These are phyloP conservation scores for Silene vulgaris DNA, from an alignment of 179 eudicot species.

Conservation along the genomic window DNA sequence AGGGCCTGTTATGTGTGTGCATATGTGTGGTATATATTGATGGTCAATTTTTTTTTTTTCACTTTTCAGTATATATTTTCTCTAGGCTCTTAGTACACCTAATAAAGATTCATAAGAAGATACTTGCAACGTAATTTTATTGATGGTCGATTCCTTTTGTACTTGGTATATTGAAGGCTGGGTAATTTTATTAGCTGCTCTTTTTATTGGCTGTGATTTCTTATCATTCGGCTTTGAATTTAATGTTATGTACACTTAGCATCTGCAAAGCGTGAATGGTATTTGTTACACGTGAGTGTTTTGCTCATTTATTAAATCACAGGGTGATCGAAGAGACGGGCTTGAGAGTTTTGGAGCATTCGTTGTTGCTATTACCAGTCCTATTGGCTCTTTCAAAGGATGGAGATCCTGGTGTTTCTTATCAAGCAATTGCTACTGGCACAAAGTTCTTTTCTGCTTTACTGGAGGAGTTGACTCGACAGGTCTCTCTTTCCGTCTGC, in stretches of 20 bases:
- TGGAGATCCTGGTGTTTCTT: constrained; percentile 45
- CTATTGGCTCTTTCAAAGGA: constrained; percentile 51
- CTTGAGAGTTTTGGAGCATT: constrained; percentile 49
- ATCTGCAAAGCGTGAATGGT: background rate
- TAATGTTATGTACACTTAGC: background rate
- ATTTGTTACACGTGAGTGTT: background rate
- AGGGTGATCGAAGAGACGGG: constrained; percentile 75
- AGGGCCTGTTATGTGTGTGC: background rate
- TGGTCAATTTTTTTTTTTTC: background rate
- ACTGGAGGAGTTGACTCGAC: constrained; percentile 62
- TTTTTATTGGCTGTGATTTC: background rate
- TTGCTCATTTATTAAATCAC: background rate
- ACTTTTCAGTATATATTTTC: background rate
- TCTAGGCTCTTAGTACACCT: background rate
- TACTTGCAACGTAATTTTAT: background rate
- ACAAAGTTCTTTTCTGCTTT: constrained; percentile 53
- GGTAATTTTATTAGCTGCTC: background rate
- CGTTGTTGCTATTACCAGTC: constrained; percentile 49
- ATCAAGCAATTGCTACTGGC: constrained; percentile 59
- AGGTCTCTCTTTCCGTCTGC: constrained; percentile 45
- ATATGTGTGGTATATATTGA: background rate
- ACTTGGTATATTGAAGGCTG: background rate
- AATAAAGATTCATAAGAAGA: background rate
- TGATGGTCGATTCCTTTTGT: too few species aligned
- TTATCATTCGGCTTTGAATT: background rate